phyloP scores from a whole-genome alignment of 352 stramenopile species.

The Globisporangium canariense region DNA sequence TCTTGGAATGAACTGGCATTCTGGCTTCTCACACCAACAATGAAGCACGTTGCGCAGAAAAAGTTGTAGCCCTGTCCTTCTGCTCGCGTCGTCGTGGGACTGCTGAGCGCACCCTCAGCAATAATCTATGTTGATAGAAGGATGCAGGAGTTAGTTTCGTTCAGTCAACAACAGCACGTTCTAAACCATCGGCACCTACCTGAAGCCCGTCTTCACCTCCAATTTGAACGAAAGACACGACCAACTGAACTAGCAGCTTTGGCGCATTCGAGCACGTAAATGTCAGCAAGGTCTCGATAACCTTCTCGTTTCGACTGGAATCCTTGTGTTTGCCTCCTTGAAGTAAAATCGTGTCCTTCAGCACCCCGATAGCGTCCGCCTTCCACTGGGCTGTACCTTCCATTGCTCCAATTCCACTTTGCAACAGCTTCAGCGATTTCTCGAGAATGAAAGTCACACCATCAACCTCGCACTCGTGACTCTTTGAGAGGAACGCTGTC shows the following conservation, averaged over 20 bases:
- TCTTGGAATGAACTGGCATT: neutral
- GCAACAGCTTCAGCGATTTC: slow-evolving; percentile 18
- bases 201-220: slow-evolving; percentile 38
- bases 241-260: slow-evolving; percentile 28
- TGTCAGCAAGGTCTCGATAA: slow-evolving; percentile 33
- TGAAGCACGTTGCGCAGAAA: slow-evolving; percentile 45
- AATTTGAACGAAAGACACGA: slow-evolving; percentile 30
- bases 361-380: slow-evolving; percentile 17
- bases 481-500: slow-evolving; percentile 29
- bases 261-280: slow-evolving; percentile 22
- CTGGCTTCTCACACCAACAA: slow-evolving; percentile 21
- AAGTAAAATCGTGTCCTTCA: slow-evolving; percentile 26
- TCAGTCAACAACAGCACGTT: neutral
- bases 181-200: slow-evolving; percentile 20
- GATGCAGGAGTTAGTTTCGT: slow-evolving; percentile 1
- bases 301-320: slow-evolving; percentile 13
- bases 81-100: slow-evolving; percentile 11
- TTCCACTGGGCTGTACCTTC: neutral
- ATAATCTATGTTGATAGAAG: slow-evolving; percentile 19
- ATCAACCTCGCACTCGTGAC: slow-evolving; percentile 28
- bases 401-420: neutral
- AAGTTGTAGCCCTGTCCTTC: slow-evolving; percentile 29
- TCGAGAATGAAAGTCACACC: slow-evolving; percentile 30
- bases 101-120: slow-evolving; percentile 23
- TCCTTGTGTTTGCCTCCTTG: slow-evolving; percentile 15